phyloP scores from a whole-genome alignment of 1,139 yeast species.

The Magnusiomyces sp. region DNA sequence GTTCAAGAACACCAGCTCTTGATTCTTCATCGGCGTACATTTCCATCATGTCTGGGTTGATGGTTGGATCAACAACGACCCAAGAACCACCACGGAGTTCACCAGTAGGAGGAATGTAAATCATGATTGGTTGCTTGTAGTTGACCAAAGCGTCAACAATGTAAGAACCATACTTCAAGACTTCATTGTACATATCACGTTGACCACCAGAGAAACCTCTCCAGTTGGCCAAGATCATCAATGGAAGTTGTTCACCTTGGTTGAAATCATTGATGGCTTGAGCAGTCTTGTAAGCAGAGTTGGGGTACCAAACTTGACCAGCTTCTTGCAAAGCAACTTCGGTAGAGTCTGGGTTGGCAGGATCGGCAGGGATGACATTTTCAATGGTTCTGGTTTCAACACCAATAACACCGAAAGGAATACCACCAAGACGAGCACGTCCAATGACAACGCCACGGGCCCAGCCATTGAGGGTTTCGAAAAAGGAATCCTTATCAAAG shows the following conservation, averaged over 20 bases:
- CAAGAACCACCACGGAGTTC: slow-evolving; percentile 99
- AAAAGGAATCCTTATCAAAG: slow-evolving; percentile 88
- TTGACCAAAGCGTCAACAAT: slow-evolving; percentile 96
- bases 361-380: slow-evolving; percentile 90
- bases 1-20: slow-evolving; percentile 98
- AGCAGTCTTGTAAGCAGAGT: slow-evolving; percentile 97
- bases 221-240: slow-evolving; percentile 98
- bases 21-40: slow-evolving; percentile 96
- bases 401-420: slow-evolving; percentile 95
- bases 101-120: slow-evolving; percentile 95
- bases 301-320: slow-evolving; percentile 99
- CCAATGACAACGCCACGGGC: slow-evolving; percentile 98
- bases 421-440: slow-evolving; percentile 97
- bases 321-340: slow-evolving; percentile 88
- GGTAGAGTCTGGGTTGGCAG: slow-evolving; percentile 92
- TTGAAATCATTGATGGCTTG: slow-evolving; percentile 97
- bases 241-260: slow-evolving; percentile 93
- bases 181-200: slow-evolving; percentile 98
- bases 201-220: slow-evolving; percentile 99
- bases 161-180: slow-evolving; percentile 89
- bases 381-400: slow-evolving; percentile 90
- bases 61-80: slow-evolving; percentile 99
- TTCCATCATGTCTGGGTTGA: slow-evolving; percentile 95
- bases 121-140: slow-evolving; percentile 92
- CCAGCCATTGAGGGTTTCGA: slow-evolving; percentile 97